Evolutionary conservation across 1,284 basidiomycete species (phyloP), one percentile per base, ranked within the genome.

Genomic region (Pterulicium gracile): DNA sequence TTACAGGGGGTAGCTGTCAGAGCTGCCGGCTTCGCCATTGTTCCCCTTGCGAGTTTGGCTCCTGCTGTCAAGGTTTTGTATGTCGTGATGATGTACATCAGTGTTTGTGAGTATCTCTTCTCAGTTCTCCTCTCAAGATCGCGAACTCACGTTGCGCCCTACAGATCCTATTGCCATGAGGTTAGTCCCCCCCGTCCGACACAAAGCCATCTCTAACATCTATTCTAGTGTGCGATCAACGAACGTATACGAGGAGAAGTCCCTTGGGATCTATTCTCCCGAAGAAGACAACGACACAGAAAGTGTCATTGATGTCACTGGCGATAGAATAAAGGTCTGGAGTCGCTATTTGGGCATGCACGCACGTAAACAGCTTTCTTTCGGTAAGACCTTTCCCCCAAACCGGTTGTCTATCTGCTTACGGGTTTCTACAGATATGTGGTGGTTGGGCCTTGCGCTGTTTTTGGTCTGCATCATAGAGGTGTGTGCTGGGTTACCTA

Each of bases 201-300:
- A 34, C 2, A 3, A 15, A 51, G 10, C 15, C 49, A 39, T 34
- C 48, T 24, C n/a, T n/a, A n/a, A n/a, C 24, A 46, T 5, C 34
- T 18, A 27, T 51, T 55, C 5, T 45, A 85, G 84, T 54, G 89
- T 98, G 7, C 87, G 94, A n/a, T 81, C 88, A n/a, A 97, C 95
- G 17, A 98, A 98, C 61, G 95, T 98, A 1, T 98, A 97, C 62
- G 95, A 98, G 61, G 93, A 97, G 56, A 79, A 77, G 49, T 87
- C 86, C 0, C 69, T 92, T 12, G 90, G 90, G 1, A 66, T 94
- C 24, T 93, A 80, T 56, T 65, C 69, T 12, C 66, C 75, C 4
- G 66, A 73, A 0, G 66, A 76, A 2, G 66, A 74, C 1, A 61
- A 69, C 2, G 66, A 69, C 1, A 70, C 72, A n/a, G 72, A 78